phyloP scores from a whole-genome alignment of 495 filamentous ascomycete species.

The Lepraria neglecta region DNA sequence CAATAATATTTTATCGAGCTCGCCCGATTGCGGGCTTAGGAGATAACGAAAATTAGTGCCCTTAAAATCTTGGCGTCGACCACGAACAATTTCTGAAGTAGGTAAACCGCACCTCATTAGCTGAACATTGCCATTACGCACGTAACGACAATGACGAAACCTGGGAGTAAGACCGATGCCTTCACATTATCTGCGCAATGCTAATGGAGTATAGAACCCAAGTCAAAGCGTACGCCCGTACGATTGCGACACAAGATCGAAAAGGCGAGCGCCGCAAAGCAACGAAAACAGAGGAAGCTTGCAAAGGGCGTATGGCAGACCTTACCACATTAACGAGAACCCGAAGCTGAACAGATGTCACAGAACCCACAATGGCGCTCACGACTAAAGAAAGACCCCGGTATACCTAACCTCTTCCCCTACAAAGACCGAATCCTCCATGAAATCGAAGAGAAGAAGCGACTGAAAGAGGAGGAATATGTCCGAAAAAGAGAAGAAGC shows the following conservation, averaged over 20 bases:
- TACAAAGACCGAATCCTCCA: slow-evolving; percentile 93
- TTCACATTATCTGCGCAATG: neutral
- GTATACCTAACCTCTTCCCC: slow-evolving; percentile 94
- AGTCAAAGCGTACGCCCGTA: slow-evolving; percentile 85
- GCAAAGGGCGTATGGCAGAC: slow-evolving; percentile 62
- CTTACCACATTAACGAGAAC: neutral
- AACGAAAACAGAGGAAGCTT: slow-evolving; percentile 77
- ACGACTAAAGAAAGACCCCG: slow-evolving; percentile 90
- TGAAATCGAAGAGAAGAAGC: slow-evolving; percentile 84
- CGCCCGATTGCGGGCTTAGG: too few species aligned
- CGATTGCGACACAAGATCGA: slow-evolving; percentile 92
- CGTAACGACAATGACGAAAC: slow-evolving; percentile 42
- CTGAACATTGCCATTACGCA: neutral
- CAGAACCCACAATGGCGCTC: slow-evolving; percentile 91
- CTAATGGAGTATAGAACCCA: slow-evolving; percentile 57
- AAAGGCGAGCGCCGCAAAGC: slow-evolving; percentile 85
- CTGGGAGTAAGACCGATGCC: slow-evolving; percentile 39
- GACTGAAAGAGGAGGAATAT: slow-evolving; percentile 72
- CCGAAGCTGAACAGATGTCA: slow-evolving; percentile 12
- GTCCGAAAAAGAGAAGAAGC: slow-evolving; percentile 62
- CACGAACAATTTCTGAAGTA: neutral
- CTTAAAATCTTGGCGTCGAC: slow-evolving; percentile 1
- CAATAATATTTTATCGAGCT: too few species aligned
- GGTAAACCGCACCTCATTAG: neutral
- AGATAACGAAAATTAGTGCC: too few species aligned